Percentiles rank a stretch among this genome's conserved stretches.
These are phyloP conservation scores for Leptographium galeiforme DNA, from an alignment of 2,329 filamentous ascomycete genomes.

Conservation along the genomic window DNA sequence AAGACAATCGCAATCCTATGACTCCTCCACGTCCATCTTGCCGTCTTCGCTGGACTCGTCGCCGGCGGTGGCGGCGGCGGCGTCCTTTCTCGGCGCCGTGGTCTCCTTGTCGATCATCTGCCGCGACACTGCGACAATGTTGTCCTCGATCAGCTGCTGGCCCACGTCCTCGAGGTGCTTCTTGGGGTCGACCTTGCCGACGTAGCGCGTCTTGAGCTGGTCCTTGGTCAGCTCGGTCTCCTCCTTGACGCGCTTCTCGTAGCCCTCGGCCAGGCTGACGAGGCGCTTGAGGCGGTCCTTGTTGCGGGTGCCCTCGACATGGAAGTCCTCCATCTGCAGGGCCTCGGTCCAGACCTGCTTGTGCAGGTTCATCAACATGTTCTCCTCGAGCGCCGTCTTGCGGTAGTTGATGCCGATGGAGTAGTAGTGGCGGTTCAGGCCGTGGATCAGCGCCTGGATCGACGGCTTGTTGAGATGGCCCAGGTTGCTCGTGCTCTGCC, in stretches of 20 bases:
- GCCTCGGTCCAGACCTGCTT: slow-evolving; percentile 99
- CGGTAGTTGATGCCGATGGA: slow-evolving; percentile 97
- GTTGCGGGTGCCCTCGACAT: slow-evolving; percentile 68
- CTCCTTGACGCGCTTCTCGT: slow-evolving; percentile 97
- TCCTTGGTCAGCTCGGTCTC: slow-evolving; percentile 96
- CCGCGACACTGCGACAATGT: slow-evolving; percentile 93
- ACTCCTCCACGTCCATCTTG: slow-evolving; percentile 58
- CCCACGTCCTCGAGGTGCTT: slow-evolving; percentile 97
- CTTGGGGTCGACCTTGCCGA: slow-evolving; percentile 97
- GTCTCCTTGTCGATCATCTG: slow-evolving; percentile 99
- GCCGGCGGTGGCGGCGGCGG: slow-evolving; percentile 1
- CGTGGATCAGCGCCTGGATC: slow-evolving; percentile 98
- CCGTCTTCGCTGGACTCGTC: slow-evolving; percentile 43
- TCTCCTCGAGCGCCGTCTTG: slow-evolving; percentile 95
- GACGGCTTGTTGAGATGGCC: slow-evolving; percentile 98
- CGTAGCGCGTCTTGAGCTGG: slow-evolving; percentile 95
- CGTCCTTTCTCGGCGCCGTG: slow-evolving; percentile 65
- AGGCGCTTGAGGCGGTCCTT: slow-evolving; percentile 79
- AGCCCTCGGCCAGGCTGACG: slow-evolving; percentile 82
- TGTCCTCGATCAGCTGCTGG: slow-evolving; percentile 95
- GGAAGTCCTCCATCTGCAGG: slow-evolving; percentile 92
- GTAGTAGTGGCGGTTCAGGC: slow-evolving; percentile 97
- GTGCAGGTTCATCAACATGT: slow-evolving; percentile 99
- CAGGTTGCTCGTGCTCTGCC: slow-evolving; percentile 94
- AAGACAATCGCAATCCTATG: neutral